These are phyloP conservation scores for Aspergillus baeticus DNA, from an alignment of 495 filamentous ascomycete species.

Conservation along the genomic window DNA sequence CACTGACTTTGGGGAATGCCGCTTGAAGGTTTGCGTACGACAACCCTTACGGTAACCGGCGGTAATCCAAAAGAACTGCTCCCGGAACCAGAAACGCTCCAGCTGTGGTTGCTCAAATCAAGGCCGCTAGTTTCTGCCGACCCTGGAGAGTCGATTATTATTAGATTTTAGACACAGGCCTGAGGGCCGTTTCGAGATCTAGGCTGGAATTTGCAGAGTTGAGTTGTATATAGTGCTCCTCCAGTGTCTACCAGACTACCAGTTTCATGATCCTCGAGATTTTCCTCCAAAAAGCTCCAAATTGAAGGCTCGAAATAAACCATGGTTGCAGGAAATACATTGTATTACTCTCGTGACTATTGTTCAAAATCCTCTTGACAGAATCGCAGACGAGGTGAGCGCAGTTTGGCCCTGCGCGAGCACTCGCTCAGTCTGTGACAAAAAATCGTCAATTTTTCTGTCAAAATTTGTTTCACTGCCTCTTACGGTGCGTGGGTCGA, in stretches of 20 bases:
- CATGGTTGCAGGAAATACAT: background rate
- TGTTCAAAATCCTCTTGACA: too few species aligned
- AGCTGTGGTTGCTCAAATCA: conserved; percentile 1
- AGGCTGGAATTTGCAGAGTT: background rate
- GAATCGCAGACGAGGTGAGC: too few species aligned
- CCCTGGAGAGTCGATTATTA: conserved; percentile 5
- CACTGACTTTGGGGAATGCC: background rate
- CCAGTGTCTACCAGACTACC: too few species aligned
- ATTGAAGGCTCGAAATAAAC: too few species aligned
- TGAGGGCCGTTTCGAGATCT: conserved; percentile 27
- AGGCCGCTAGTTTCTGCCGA: conserved; percentile 4
- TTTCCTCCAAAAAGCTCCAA: too few species aligned
- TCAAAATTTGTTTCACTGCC: conserved; percentile 6
- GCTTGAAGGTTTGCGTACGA: conserved; percentile 4
- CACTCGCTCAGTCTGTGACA: background rate
- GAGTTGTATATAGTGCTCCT: background rate
- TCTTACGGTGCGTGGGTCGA: conserved; percentile 1
- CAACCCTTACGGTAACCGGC: background rate
- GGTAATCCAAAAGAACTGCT: background rate
- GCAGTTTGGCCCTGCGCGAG: too few species aligned
- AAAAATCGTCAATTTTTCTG: background rate
- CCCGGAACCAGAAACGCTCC: conserved; percentile 6
- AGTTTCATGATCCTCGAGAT: too few species aligned
- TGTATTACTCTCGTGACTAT: background rate
- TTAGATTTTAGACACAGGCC: conserved; percentile 9